phyloP scores from a whole-genome alignment of 805 yeast genomes.

The Yarrowia osloensis region DNA sequence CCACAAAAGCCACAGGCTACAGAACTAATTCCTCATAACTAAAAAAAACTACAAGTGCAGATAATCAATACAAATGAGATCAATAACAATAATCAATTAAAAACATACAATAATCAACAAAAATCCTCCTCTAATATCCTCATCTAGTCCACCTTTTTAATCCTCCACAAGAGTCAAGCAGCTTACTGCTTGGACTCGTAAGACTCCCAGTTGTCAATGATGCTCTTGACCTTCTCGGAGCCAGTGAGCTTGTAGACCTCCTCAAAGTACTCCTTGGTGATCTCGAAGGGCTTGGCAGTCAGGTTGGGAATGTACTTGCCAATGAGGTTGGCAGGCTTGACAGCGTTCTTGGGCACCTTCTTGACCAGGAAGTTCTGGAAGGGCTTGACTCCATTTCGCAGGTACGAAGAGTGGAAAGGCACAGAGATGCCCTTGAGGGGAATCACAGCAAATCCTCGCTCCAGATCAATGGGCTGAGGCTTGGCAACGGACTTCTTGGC shows the following conservation, averaged over 20 bases:
- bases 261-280: slow-evolving; percentile 95
- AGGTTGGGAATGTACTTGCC: slow-evolving; percentile 97
- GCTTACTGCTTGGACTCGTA: slow-evolving; percentile 50
- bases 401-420: slow-evolving; percentile 99
- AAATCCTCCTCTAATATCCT: background rate
- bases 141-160: background rate
- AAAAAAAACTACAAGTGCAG: background rate
- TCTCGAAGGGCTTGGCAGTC: slow-evolving; percentile 95
- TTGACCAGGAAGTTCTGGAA: slow-evolving; percentile 96
- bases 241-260: slow-evolving; percentile 91
- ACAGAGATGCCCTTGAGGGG: slow-evolving; percentile 99
- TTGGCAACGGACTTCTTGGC: slow-evolving; percentile 78
- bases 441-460: slow-evolving; percentile 97
- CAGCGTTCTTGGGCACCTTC: slow-evolving; percentile 93
- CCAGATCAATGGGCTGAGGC: slow-evolving; percentile 95
- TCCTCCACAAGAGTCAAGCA: background rate
- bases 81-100: background rate
- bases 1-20: too few species aligned
- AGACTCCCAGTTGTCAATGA: slow-evolving; percentile 93
- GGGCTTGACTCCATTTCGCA: slow-evolving; percentile 98
- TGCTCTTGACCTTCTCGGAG: slow-evolving; percentile 84
- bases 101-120: background rate
- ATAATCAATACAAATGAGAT: background rate
- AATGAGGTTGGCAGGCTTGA: slow-evolving; percentile 88
- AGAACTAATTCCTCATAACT: too few species aligned